Evolutionary conservation across 2,329 filamentous ascomycete species (phyloP).

Genomic region (Trichophyton schoenleinii): DNA sequence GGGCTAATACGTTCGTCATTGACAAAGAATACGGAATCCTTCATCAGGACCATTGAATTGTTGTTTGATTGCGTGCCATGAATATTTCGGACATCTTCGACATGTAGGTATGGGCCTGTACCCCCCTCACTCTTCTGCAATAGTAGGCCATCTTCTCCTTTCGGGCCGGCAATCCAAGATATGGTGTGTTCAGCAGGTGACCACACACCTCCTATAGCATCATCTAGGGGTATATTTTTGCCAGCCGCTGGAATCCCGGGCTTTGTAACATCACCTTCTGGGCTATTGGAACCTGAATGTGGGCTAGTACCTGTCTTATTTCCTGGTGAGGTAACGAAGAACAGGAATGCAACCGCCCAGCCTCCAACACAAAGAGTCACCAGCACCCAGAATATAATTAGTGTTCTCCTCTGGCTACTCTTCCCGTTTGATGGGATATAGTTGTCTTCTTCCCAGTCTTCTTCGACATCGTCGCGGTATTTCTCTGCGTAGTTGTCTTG

Average conservation of each 20-base stretch:
- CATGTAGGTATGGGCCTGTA: conserved; percentile 54
- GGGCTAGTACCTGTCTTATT: not conserved
- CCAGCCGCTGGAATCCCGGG: not conserved
- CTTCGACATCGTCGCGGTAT: conserved; percentile 19
- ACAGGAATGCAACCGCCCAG: conserved; percentile 34
- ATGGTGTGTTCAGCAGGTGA: conserved; percentile 28
- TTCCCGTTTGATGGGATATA: conserved; percentile 3
- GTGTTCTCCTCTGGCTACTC: conserved; percentile 17
- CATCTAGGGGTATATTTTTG: conserved; percentile 22
- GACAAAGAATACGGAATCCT: conserved; percentile 50
- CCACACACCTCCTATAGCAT: conserved; percentile 21
- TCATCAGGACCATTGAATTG: conserved; percentile 56
- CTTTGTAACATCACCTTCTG: not conserved
- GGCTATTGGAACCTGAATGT: not conserved
- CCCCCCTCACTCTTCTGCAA: conserved; percentile 52
- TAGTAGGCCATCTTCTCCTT: conserved; percentile 60
- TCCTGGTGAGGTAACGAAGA: conserved; percentile 29
- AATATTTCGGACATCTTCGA: conserved; percentile 65
- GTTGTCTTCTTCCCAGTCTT: conserved; percentile 25
- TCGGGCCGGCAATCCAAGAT: conserved; percentile 37
- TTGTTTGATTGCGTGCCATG: conserved; percentile 24
- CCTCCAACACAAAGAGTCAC: conserved; percentile 31
- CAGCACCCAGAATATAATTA: conserved; percentile 28
- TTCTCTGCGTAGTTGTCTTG: conserved; percentile 9
- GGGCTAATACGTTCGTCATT: conserved; percentile 46